Base-by-base conservation (phyloP, 2,329 filamentous ascomycete genomes). In the Stenocarpella maydis region DNA sequence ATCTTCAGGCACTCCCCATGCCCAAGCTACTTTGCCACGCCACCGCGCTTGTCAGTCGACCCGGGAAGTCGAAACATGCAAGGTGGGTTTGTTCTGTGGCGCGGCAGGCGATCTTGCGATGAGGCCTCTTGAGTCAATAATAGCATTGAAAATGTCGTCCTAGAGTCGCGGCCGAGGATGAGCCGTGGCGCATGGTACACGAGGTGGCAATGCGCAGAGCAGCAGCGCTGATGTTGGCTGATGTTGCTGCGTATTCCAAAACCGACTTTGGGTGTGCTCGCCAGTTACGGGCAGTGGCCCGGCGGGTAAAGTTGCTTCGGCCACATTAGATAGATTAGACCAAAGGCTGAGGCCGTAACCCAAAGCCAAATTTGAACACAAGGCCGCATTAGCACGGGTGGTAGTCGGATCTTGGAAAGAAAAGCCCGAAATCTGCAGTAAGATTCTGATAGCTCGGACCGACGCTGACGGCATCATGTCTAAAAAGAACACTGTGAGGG, bases 1-100 rank as follows among this genome's bases (percentile, higher is more conserved):
- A 71, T 71, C 69, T 71, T 71, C 65, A 70, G 65, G 69, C 69
- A 71, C 69, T 43, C 49, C 69, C 66, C 69, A 71, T 68, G 65
- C 69, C 66, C 47, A n/a, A 28, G 69, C 47, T 50, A 28, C 47
- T 31, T 31, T 54, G 43, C 58, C 69, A 63, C 60, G 49, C 43
- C 60, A 58, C 50, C 52, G 69, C 65, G 64, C 52, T 65, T 65
- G 39, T 60, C 60, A 65, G 65, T 53, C 53, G 31, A 53, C 55
- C 52, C 58, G 26, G 26, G 61, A 39, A 65, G 50, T 60, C 50
- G 55, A 69, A 69, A 69, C 63, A 67, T 50, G 63, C 68, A 54
- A 61, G 31, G 53, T 66, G 50, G 53, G 53, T 50, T 67, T 67
- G 24, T 69, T 39, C 45, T 41, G 66, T 69, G 53, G 31, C 55